Evolutionary conservation across 805 yeast genomes (phyloP), one percentile per base, ranked within the genome.

Genomic region (Wickerhamiella azymoides): DNA sequence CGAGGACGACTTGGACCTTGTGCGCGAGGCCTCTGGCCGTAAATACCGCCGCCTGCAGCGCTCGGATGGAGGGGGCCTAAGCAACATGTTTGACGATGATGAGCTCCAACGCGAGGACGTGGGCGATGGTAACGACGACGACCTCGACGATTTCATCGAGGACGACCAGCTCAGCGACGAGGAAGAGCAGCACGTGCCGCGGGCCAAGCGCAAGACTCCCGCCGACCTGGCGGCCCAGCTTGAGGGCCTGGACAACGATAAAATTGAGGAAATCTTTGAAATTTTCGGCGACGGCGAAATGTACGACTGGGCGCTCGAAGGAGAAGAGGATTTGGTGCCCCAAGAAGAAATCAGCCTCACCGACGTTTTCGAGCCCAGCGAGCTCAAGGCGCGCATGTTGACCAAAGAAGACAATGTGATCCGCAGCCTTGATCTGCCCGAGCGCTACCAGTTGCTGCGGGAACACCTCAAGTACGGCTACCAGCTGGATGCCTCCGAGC

Each of bases 281-380:
- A 84, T 92, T 11, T 92, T 92, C 60, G 98, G 98, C 53, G 93
- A 86, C 62, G 98, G 98, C 43, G 86, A 79, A 52, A 96, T 89
- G 58, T 92, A 92, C 63, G 96, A 84, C 47, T 92, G 98, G 97
- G 98, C 98, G 10, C 69, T 92, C 46, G 96, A 85, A 57, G 92
- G 84, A 25, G 96, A 88, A 64, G 72, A 69, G 40, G 57, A 47
- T n/a, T 57, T 53, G 17, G 60, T 52, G 21, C 67, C 63, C 37
- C 69, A 65, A 32, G 70, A 64, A 19, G 71, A 67, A 17, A 66
- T 67, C 6, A 77, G 82, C 10, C 70, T 92, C 52, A 79, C 82
- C 53, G 95, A 92, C 57, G 94, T 92, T 30, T 92, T 92, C 57
- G 98, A 92, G 68, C 86, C 88, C 49, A 80, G 88, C 47, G 98